phyloP scores from a whole-genome alignment of 306 rosid genomes.

The Cyclanthera cordifolia region DNA sequence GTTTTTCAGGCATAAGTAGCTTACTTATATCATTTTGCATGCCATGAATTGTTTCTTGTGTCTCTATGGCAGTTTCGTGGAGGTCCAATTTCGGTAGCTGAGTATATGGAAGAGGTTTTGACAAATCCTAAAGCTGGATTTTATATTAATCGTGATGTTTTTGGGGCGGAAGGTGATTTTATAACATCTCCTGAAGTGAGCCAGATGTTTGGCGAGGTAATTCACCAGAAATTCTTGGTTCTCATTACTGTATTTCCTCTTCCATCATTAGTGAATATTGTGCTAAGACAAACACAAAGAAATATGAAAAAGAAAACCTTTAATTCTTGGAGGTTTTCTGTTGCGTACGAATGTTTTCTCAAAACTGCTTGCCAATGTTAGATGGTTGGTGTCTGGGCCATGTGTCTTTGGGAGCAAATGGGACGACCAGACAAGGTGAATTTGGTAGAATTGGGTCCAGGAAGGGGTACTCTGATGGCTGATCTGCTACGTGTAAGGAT shows the following conservation, averaged over 20 bases:
- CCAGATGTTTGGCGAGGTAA: slow-evolving; percentile 95
- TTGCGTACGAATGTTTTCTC: slow-evolving; percentile 10
- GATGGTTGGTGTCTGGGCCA: slow-evolving; percentile 95
- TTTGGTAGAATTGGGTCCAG: slow-evolving; percentile 83
- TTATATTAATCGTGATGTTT: slow-evolving; percentile 85
- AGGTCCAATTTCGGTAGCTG: slow-evolving; percentile 89
- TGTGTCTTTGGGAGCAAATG: slow-evolving; percentile 99
- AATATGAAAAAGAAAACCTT: background rate
- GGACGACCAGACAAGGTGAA: slow-evolving; percentile 61
- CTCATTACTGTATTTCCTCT: background rate
- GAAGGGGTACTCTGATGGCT: slow-evolving; percentile 91
- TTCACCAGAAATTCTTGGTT: background rate
- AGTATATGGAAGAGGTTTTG: slow-evolving; percentile 92
- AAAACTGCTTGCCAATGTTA: slow-evolving; percentile 22
- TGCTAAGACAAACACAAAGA: slow-evolving; percentile 3
- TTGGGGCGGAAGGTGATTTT: slow-evolving; percentile 87
- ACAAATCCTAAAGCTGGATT: slow-evolving; percentile 91
- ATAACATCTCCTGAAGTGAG: slow-evolving; percentile 95
- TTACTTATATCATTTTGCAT: slow-evolving; percentile 1
- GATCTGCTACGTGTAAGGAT: slow-evolving; percentile 72
- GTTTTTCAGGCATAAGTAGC: background rate
- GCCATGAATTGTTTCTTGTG: background rate
- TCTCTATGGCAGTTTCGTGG: slow-evolving; percentile 74
- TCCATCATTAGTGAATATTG: slow-evolving; percentile 5
- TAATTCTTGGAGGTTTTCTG: slow-evolving; percentile 1